Percentiles rank a stretch among this genome's conserved stretches.
phyloP scores from a whole-genome alignment of 1,284 basidiomycete genomes.

The Cryptococcus sp. region DNA sequence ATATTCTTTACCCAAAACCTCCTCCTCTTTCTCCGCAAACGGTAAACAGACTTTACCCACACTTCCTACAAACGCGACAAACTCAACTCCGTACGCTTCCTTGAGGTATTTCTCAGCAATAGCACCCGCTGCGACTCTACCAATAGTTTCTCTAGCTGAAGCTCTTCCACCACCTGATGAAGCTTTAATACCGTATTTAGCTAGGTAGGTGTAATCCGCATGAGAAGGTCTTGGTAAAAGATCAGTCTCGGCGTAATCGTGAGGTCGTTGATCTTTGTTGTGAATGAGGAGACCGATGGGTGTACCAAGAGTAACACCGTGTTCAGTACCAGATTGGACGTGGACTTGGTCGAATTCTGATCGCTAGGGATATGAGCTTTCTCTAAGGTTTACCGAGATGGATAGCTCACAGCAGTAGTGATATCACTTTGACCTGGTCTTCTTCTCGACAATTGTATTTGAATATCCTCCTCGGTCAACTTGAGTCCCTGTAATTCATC shows the following conservation, averaged over 20 bases:
- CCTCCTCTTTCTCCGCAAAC: slow-evolving; percentile 62
- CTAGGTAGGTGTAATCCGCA: slow-evolving; percentile 96
- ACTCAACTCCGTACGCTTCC: slow-evolving; percentile 82
- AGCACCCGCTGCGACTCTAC: slow-evolving; percentile 94
- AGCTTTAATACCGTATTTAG: slow-evolving; percentile 97
- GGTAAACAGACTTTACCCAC: slow-evolving; percentile 86
- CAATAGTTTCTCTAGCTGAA: slow-evolving; percentile 94
- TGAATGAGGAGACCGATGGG: slow-evolving; percentile 93
- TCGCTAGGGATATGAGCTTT: slow-evolving; percentile 55
- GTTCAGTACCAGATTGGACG: slow-evolving; percentile 90
- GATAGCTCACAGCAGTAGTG: slow-evolving; percentile 76
- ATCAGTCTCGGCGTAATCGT: slow-evolving; percentile 98
- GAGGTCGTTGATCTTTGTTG: slow-evolving; percentile 97
- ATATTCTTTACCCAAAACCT: slow-evolving; percentile 79
- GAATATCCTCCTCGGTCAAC: slow-evolving; percentile 77
- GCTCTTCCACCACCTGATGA: slow-evolving; percentile 93
- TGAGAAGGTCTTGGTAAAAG: slow-evolving; percentile 95
- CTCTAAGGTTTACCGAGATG: no score
- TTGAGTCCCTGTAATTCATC: slow-evolving; percentile 63
- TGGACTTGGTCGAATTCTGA: slow-evolving; percentile 95
- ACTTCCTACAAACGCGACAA: slow-evolving; percentile 93
- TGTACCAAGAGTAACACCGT: slow-evolving; percentile 92
- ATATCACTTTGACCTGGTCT: slow-evolving; percentile 94
- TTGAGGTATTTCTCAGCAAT: slow-evolving; percentile 96
- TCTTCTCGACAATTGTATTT: slow-evolving; percentile 83